A percentile compares a stretch with the other conserved stretches of the same genome.
Conservation (phyloP, 176 grass and related monocot species). For the Carex cristatella region DNA sequence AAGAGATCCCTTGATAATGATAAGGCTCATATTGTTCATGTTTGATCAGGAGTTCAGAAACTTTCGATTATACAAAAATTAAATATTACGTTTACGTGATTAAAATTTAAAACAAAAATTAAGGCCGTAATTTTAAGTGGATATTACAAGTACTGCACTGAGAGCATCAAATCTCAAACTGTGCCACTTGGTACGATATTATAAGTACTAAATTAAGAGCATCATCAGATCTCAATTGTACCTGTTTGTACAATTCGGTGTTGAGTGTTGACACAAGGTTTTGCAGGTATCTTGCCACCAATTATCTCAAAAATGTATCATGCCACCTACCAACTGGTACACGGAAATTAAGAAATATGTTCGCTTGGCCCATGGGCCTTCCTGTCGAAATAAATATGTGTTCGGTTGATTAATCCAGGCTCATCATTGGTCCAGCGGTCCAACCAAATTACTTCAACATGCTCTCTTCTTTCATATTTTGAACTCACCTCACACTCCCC, state of each 20-base stretch:
- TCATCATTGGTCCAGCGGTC: no score
- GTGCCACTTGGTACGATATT: neutral
- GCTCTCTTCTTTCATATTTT: no score
- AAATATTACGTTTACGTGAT: neutral
- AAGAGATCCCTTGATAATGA: neutral
- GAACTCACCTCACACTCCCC: no score
- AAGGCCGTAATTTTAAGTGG: neutral
- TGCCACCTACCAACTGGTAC: neutral
- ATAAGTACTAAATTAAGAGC: neutral
- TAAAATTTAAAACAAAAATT: neutral
- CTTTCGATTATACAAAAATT: neutral
- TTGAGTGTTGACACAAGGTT: neutral
- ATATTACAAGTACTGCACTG: neutral
- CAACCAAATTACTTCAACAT: no score
- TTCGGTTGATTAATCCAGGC: no score
- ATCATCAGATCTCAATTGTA: neutral
- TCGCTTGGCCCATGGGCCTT: no score
- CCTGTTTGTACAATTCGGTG: neutral
- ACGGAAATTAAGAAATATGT: neutral
- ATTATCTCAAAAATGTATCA: neutral
- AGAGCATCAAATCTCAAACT: neutral
- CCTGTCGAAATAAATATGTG: no score
- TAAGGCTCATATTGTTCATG: conserved; percentile 8
- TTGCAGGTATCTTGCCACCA: neutral
- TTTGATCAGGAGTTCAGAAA: neutral